Conservation (phyloP, 768 basidiomycete species). For the Trametes cingulata region DNA sequence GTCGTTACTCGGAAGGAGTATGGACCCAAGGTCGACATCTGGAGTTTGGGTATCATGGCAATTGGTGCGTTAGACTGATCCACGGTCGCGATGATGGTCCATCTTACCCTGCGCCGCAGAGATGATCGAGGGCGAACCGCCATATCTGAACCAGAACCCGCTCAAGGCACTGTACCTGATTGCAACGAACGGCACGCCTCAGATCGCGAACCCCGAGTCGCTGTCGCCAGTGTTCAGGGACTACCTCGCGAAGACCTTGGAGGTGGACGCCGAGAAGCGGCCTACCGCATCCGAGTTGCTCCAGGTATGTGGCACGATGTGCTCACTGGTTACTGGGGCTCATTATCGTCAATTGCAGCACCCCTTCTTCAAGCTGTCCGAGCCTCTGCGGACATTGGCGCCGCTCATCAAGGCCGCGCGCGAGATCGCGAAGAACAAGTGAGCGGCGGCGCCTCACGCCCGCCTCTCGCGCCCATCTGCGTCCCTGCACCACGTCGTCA, state of each 20-base stretch:
- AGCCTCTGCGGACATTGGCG: conserved; percentile 82
- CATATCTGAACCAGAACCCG: conserved; percentile 95
- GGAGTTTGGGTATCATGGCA: conserved; percentile 96
- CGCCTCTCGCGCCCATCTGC: background rate
- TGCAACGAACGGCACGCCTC: conserved; percentile 96
- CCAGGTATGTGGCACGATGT: conserved; percentile 44
- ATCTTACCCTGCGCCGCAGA: conserved; percentile 46
- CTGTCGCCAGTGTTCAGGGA: conserved; percentile 81
- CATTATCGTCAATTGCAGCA: conserved; percentile 47
- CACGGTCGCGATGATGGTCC: background rate
- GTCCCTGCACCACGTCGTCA: background rate
- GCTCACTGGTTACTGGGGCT: background rate
- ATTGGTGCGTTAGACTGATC: conserved; percentile 54
- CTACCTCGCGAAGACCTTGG: conserved; percentile 84
- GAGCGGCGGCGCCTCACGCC: background rate
- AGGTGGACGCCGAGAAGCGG: conserved; percentile 94
- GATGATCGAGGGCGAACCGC: conserved; percentile 98
- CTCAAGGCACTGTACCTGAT: conserved; percentile 97
- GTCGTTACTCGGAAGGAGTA: conserved; percentile 98
- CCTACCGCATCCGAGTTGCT: conserved; percentile 83
- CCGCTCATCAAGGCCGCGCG: conserved; percentile 92
- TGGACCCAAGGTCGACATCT: conserved; percentile 97
- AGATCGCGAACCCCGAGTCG: conserved; percentile 87
- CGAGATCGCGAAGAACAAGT: conserved; percentile 71
- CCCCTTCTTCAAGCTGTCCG: conserved; percentile 84